Conservation (phyloP, 1,139 yeast species). For the Taphrina populina region DNA sequence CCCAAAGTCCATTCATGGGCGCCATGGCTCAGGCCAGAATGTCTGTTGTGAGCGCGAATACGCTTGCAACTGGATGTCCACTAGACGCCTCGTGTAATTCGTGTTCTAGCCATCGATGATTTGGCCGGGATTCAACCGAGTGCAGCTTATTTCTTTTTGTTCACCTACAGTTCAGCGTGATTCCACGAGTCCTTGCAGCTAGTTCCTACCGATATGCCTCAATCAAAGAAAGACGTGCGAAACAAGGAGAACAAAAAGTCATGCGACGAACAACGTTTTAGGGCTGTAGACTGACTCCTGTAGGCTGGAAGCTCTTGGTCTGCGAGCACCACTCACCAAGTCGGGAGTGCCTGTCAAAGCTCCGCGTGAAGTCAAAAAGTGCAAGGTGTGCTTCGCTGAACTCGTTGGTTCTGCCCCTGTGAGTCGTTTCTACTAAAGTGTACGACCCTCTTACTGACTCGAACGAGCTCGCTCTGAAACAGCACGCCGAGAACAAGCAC, state of each 20-base stretch:
- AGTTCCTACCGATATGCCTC: conserved; percentile 27
- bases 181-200: too few species aligned
- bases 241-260: conserved; percentile 15
- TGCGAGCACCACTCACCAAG: conserved; percentile 24
- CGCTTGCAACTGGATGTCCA: too few species aligned
- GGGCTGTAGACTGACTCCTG: background rate
- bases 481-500: conserved; percentile 31
- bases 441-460: background rate
- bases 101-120: too few species aligned
- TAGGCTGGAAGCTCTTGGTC: conserved; percentile 30
- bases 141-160: too few species aligned
- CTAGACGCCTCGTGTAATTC: too few species aligned
- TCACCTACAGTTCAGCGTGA: too few species aligned
- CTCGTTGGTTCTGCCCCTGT: conserved; percentile 24
- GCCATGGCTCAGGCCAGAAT: too few species aligned
- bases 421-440: background rate
- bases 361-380: conserved; percentile 28
- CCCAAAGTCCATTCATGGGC: conserved; percentile 20
- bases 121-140: too few species aligned
- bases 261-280: too few species aligned
- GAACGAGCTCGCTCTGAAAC: conserved; percentile 8
- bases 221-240: conserved; percentile 33
- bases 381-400: conserved; percentile 26
- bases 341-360: conserved; percentile 32
- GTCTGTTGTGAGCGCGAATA: too few species aligned